These are phyloP conservation scores for Cryphonectria parasitica DNA, from an alignment of 2,329 filamentous ascomycete genomes.

Conservation along the genomic window DNA sequence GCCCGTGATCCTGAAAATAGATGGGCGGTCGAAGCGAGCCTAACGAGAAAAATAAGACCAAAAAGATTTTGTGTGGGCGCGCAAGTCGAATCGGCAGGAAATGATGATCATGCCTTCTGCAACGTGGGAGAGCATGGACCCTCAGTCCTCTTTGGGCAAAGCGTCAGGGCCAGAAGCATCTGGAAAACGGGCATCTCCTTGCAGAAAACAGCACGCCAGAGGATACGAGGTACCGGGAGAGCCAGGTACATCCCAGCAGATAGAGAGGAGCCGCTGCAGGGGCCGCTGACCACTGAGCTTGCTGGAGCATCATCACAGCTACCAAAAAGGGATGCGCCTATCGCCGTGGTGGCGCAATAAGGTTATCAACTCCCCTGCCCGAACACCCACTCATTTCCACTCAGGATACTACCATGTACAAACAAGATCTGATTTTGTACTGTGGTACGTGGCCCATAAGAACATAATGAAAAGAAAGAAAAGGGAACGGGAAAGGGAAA, in stretches of 20 bases:
- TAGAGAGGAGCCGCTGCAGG: constrained; percentile 17
- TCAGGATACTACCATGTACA: not conserved
- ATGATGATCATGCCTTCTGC: constrained; percentile 7
- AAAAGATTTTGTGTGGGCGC: not conserved
- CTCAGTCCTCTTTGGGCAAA: constrained; percentile 17
- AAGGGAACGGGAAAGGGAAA: not conserved
- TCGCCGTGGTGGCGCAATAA: constrained; percentile 25
- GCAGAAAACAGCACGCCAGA: not conserved
- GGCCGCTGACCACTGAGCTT: constrained; percentile 19
- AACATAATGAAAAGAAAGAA: not conserved
- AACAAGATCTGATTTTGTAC: not conserved
- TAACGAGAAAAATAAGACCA: too few species aligned
- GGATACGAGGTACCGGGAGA: constrained; percentile 14
- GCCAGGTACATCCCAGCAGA: not conserved
- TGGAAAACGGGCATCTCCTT: not conserved
- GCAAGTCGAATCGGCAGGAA: not conserved
- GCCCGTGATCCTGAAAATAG: not conserved
- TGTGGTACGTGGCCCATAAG: not conserved
- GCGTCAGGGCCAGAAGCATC: constrained; percentile 26
- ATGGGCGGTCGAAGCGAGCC: not conserved
- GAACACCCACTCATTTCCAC: not conserved
- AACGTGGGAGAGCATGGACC: not conserved
- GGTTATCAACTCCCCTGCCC: constrained; percentile 20
- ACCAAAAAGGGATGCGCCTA: constrained; percentile 24
- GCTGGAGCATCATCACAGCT: not conserved